phyloP scores from a whole-genome alignment of 2,329 filamentous ascomycete species.

The Cryphonectria nitschkei region DNA sequence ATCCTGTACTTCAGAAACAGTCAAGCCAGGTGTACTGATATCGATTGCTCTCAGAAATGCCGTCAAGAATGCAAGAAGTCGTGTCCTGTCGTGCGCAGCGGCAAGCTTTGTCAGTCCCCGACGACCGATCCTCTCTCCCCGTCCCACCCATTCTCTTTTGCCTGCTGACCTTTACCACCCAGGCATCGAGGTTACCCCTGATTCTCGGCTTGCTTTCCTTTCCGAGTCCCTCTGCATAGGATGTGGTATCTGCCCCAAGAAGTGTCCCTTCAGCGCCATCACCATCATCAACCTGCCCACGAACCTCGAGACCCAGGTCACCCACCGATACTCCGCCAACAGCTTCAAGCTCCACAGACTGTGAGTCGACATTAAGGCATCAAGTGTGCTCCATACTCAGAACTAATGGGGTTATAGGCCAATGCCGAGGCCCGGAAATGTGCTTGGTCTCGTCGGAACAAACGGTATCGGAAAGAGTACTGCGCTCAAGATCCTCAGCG shows the following conservation, averaged over 20 bases:
- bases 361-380: slow-evolving; percentile 7
- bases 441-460: slow-evolving; percentile 93
- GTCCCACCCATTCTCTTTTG: slow-evolving; percentile 50
- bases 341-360: slow-evolving; percentile 96
- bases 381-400: neutral
- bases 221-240: slow-evolving; percentile 95
- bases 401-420: slow-evolving; percentile 48
- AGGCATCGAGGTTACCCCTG: slow-evolving; percentile 88
- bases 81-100: slow-evolving; percentile 94
- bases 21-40: slow-evolving; percentile 18
- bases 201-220: slow-evolving; percentile 96
- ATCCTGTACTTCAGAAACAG: neutral
- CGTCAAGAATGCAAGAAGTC: slow-evolving; percentile 99
- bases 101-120: slow-evolving; percentile 64
- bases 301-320: slow-evolving; percentile 97
- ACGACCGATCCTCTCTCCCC: slow-evolving; percentile 57
- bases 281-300: slow-evolving; percentile 99
- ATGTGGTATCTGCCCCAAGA: slow-evolving; percentile 99
- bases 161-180: slow-evolving; percentile 81
- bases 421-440: slow-evolving; percentile 93
- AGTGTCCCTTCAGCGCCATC: slow-evolving; percentile 97
- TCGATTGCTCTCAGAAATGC: slow-evolving; percentile 71
- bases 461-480: slow-evolving; percentile 99
- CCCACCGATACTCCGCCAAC: slow-evolving; percentile 98
- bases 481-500: slow-evolving; percentile 97